Evolutionary conservation across 1,284 basidiomycete genomes (phyloP), one percentile per base, ranked within the genome.

Genomic region (Anthracocystis panici-leucophaei): DNA sequence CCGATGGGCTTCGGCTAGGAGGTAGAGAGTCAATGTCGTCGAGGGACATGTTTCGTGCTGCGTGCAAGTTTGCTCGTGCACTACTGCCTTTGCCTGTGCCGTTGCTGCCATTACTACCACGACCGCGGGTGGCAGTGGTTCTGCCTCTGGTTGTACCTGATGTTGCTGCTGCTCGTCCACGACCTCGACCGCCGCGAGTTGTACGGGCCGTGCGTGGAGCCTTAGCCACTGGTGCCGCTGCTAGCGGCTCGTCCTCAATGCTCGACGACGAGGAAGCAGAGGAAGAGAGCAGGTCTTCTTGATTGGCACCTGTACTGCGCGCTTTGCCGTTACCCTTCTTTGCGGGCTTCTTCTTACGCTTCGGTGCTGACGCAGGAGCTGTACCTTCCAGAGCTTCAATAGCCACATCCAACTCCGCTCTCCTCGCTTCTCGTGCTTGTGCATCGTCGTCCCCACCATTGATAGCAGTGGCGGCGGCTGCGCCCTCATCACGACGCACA

Each of bases 31-130:
- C 35, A 12, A 75, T 33, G 31, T 75, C 71, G 54, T 77, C 75
- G 8, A 77, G 52, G 38, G 62, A 75, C 71, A 74, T 74, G 59
- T 70, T 77, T 5, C 75, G 31, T 3, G 75, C 75, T 3, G 65
- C 75, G 33, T 63, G 50, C 9, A 77, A 60, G 14, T 51, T 67
- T 5, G 63, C 64, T n/a, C 62, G 44, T 12, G 55, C 64, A 14
- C 44, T 27, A 12, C 45, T 27, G 5, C 45, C 60, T 14, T 46
- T 23, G 5, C 60, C 57, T 21, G 50, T 56, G 16, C 18, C 16
- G 23, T 18, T 4, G 46, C 12, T 12, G 10, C 42, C 53, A n/a
- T 18, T 4, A 38, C 12, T 12, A 5, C 42, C 53, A n/a, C 33
- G 38, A 11, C 42, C 42, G 18, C 42, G 18, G 14, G 49, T 35